Evolutionary conservation across 768 basidiomycete species (phyloP), one percentile per base, ranked within the genome.

Genomic region (Lactifluus piperatus): DNA sequence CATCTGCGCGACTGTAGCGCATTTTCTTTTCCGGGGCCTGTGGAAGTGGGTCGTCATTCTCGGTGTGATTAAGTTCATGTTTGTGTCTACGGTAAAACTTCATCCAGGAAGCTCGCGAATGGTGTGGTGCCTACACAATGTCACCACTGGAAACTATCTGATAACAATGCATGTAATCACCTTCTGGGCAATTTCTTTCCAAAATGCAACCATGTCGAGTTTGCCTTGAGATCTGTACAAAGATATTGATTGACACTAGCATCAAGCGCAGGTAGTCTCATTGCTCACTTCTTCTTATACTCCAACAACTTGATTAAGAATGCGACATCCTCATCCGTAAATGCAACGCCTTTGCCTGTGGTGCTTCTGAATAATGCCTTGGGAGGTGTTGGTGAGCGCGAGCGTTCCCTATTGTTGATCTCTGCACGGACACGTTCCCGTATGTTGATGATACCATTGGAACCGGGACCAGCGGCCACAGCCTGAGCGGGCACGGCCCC

Each of bases 81-180:
- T 89, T 90, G 69, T 93, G 91, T 56, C 91, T 77, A 16, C 91
- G 80, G 82, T 89, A 93, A 71, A 84, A 93, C 71, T 93, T 93
- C 88, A 93, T 91, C 91, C 91, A 93, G 6, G 91, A 93, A 48
- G 91, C 91, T 37, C 89, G 84, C 26, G 91, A 92, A 68, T 93
- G 91, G 71, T 93, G 91, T 0, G 91, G 91, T 0, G 90, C 90
- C 86, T 89, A 46, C 27, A 37, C 27, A 16, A 43, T 10, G 53
- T 47, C 32, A 53, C 34, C 49, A 43, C 14, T 22, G 16, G 43
- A 29, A 14, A 26, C 46, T 27, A 11, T 8, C 32, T 9, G 22
- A 29, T 52, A 36, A 72, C 56, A 30, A 13, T 24, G 62, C 52
- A 59, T 68, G 60, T 64, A 24, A 36, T 47, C 20, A 79, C 88